Evolutionary conservation across 495 filamentous ascomycete species (phyloP), one percentile per base, ranked within the genome.

Genomic region (Copromyces sp.): DNA sequence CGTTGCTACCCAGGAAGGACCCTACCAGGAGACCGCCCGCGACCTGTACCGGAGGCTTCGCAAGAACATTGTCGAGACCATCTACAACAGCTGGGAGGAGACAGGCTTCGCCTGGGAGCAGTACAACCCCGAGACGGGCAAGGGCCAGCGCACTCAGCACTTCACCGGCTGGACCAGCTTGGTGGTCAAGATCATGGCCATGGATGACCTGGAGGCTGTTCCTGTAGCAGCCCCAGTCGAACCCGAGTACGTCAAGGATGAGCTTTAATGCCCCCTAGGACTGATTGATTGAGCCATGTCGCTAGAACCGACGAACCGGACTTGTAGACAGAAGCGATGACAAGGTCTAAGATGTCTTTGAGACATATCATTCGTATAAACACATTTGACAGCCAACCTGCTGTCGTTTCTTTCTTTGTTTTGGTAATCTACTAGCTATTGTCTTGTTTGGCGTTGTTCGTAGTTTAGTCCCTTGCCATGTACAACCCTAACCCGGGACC

Each of bases 31-130:
- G 17, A 88, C 88, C 65, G 93, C 95, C 16, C 83, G 82, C n/a
- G 85, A 87, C 44, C 86, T 97, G 70, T 98, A 97, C 81, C 88
- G 84, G 35, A 81, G 87, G 1, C 87, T 99, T 38, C 89, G 95
- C 42, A 87, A 86, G 76, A 98, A 97, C 77, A 82, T 99, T 47
- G 93, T 98, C 40, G 87, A 94, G 68, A 98, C 94, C 38, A 92
- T 99, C 69, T 98, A 91, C 84, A 84, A 89, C 44, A 88, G 89
- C 78, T 99, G 95, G 95, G 86, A 90, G 79, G 87, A 91, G 74
- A 99, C 95, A 0, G 94, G 95, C 20, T 99, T 98, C 81, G 95
- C 96, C 11, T 99, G 96, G 96, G 95, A 99, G 80, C 95, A 99
- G 82, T 99, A 98, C 82, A 94, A 97, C 80, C 92, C 95, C 0